A percentile compares a stretch with the other conserved stretches of the same genome.
Conservation (phyloP, 768 basidiomycete genomes). For the Boletus subcaerulescens region DNA sequence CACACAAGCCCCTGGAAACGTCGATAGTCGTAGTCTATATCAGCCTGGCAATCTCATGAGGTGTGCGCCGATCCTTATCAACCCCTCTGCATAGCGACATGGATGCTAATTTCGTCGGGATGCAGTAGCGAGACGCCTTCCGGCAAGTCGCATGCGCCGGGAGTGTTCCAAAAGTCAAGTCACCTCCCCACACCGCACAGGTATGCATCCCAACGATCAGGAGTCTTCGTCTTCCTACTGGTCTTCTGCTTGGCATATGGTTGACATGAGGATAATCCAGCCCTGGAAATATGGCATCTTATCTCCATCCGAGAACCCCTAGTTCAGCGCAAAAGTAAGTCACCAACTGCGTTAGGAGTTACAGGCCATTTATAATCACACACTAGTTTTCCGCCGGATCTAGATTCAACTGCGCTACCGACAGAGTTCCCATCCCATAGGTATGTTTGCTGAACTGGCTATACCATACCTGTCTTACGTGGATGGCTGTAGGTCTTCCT, state of each 20-base stretch:
- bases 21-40: slow-evolving; percentile 1
- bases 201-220: slow-evolving; percentile 12
- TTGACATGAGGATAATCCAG: slow-evolving; percentile 24
- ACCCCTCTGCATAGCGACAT: neutral
- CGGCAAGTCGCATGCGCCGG: neutral
- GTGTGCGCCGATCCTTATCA: slow-evolving; percentile 9
- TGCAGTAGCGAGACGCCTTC: slow-evolving; percentile 9
- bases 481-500: slow-evolving; percentile 12
- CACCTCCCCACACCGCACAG: slow-evolving; percentile 33
- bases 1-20: slow-evolving; percentile 14
- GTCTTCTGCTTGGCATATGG: neutral
- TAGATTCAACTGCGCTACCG: slow-evolving; percentile 15
- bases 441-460: slow-evolving; percentile 16
- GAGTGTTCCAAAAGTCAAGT: slow-evolving; percentile 13
- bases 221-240: neutral
- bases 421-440: slow-evolving; percentile 20
- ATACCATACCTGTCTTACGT: neutral
- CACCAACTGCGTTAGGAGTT: neutral
- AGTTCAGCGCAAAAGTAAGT: slow-evolving; percentile 20
- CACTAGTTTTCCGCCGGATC: slow-evolving; percentile 6
- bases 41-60: slow-evolving; percentile 9
- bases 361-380: neutral
- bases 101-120: neutral
- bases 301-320: slow-evolving; percentile 24
- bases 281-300: slow-evolving; percentile 33